These are phyloP conservation scores for Malassezia psittaci DNA, from an alignment of 1,284 basidiomycete species.

Conservation along the genomic window DNA sequence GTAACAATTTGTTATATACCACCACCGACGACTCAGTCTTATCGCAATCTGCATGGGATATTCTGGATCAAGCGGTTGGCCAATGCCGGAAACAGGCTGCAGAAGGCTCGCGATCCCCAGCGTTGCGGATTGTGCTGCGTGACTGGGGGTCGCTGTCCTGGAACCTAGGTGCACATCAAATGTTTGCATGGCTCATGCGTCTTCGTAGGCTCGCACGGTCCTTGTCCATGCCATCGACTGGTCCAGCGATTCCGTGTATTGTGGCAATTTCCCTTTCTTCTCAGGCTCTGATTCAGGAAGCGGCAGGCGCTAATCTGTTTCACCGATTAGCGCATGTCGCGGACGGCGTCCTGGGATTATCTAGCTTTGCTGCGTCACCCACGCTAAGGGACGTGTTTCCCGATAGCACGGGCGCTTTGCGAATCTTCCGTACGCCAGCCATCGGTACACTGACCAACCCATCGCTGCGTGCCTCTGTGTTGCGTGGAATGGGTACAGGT, in stretches of 20 bases:
- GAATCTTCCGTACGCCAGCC: slow-evolving; percentile 29
- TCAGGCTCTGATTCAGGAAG: slow-evolving; percentile 1
- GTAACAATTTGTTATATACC: slow-evolving; percentile 14
- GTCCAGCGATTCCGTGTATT: slow-evolving; percentile 22
- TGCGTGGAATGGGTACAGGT: slow-evolving; percentile 36
- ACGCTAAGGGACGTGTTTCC: slow-evolving; percentile 23
- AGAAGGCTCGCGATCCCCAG: slow-evolving; percentile 10
- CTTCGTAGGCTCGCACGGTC: slow-evolving; percentile 26
- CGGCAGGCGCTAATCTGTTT: slow-evolving; percentile 11
- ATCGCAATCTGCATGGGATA: slow-evolving; percentile 19
- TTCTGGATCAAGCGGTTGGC: slow-evolving; percentile 18
- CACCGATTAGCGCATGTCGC: slow-evolving; percentile 26
- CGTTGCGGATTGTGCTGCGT: slow-evolving; percentile 30
- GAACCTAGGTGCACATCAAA: slow-evolving; percentile 10
- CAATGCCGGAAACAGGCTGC: slow-evolving; percentile 13
- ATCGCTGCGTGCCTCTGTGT: slow-evolving; percentile 25
- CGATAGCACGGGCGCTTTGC: slow-evolving; percentile 32
- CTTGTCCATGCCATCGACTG: slow-evolving; percentile 18
- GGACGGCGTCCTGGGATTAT: slow-evolving; percentile 28
- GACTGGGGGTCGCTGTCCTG: slow-evolving; percentile 29
- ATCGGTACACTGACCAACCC: slow-evolving; percentile 34
- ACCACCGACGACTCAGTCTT: neutral
- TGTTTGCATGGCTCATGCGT: slow-evolving; percentile 29
- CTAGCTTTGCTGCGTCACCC: slow-evolving; percentile 27
- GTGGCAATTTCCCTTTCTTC: slow-evolving; percentile 26